A percentile compares a stretch with the other conserved stretches of the same genome.
Conservation (phyloP, 1,284 basidiomycete species). For the Cutaneotrichosporon mucoides region DNA sequence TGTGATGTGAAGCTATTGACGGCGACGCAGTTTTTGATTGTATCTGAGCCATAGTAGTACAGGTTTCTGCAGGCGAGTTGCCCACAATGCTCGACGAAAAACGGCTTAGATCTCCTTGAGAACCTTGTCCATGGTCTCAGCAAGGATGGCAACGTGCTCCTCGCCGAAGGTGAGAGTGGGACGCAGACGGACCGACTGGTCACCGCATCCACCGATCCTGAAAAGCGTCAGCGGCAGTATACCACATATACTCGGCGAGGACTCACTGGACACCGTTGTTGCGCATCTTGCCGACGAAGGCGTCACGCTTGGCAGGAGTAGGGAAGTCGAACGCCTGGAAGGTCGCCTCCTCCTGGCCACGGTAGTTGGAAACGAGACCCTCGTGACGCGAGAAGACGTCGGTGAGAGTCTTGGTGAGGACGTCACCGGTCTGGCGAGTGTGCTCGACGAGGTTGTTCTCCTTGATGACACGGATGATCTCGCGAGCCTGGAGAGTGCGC, state of each 20-base stretch:
- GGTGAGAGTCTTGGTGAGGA: slow-evolving; percentile 41
- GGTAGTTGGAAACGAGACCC: slow-evolving; percentile 44
- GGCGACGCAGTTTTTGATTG: neutral
- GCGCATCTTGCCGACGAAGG: slow-evolving; percentile 51
- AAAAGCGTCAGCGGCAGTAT: neutral
- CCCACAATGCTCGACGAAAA: neutral
- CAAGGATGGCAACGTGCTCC: slow-evolving; percentile 50
- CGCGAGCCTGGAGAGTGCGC: slow-evolving; percentile 53
- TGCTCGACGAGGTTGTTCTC: slow-evolving; percentile 46
- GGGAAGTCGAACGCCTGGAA: slow-evolving; percentile 55
- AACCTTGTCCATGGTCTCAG: slow-evolving; percentile 40
- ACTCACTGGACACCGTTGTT: slow-evolving; percentile 47
- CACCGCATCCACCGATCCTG: slow-evolving; percentile 32
- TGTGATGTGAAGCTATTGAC: neutral
- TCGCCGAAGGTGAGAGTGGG: slow-evolving; percentile 54
- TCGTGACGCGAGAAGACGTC: slow-evolving; percentile 30
- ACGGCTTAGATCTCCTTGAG: slow-evolving; percentile 27
- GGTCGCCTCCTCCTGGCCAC: slow-evolving; percentile 54
- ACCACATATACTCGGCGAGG: slow-evolving; percentile 21
- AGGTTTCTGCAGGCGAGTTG: neutral
- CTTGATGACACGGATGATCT: slow-evolving; percentile 53
- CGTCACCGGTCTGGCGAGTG: slow-evolving; percentile 45
- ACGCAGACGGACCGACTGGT: slow-evolving; percentile 51
- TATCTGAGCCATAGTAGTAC: neutral
- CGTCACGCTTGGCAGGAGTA: slow-evolving; percentile 47